These are phyloP conservation scores for Tilletia caries DNA, from an alignment of 1,284 basidiomycete species.

Conservation along the genomic window DNA sequence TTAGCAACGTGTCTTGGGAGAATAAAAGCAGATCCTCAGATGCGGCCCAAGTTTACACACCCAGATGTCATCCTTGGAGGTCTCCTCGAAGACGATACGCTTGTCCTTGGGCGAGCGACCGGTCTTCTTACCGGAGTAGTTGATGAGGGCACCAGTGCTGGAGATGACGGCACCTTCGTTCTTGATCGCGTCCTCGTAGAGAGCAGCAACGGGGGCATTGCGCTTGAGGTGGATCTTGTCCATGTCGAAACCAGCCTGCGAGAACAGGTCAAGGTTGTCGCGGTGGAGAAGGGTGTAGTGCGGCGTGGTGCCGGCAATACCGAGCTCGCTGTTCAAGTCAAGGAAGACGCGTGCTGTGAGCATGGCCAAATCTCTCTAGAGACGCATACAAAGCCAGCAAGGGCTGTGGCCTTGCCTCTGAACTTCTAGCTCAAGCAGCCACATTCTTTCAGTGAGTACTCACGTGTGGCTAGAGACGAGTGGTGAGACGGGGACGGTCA, in stretches of 20 bases:
- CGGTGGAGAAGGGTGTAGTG: slow-evolving; percentile 54
- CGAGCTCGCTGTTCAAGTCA: slow-evolving; percentile 29
- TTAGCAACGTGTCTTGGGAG: not conserved
- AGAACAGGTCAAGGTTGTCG: slow-evolving; percentile 93
- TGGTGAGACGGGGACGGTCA: not conserved
- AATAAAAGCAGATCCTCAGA: not conserved
- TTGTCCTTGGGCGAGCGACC: slow-evolving; percentile 98
- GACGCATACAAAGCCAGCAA: not conserved
- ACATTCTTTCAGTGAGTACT: not conserved
- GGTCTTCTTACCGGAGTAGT: slow-evolving; percentile 99
- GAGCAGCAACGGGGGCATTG: slow-evolving; percentile 87
- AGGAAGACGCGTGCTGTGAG: not conserved
- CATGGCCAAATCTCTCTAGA: not conserved
- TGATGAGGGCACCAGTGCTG: slow-evolving; percentile 92
- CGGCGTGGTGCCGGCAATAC: slow-evolving; percentile 31
- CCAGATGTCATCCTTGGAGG: slow-evolving; percentile 96
- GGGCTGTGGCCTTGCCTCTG: too few relatives aligned
- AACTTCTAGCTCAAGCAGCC: not conserved
- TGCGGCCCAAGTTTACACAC: not conserved
- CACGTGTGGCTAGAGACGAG: not conserved
- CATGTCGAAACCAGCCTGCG: slow-evolving; percentile 99
- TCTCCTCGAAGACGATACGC: slow-evolving; percentile 98
- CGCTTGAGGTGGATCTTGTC: slow-evolving; percentile 64
- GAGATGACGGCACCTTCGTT: slow-evolving; percentile 99
- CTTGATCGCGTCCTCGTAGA: slow-evolving; percentile 97